Evolutionary conservation across 1,284 basidiomycete species (phyloP), one percentile per base, ranked within the genome.

Genomic region (Cutaneotrichosporon cutaneum): DNA sequence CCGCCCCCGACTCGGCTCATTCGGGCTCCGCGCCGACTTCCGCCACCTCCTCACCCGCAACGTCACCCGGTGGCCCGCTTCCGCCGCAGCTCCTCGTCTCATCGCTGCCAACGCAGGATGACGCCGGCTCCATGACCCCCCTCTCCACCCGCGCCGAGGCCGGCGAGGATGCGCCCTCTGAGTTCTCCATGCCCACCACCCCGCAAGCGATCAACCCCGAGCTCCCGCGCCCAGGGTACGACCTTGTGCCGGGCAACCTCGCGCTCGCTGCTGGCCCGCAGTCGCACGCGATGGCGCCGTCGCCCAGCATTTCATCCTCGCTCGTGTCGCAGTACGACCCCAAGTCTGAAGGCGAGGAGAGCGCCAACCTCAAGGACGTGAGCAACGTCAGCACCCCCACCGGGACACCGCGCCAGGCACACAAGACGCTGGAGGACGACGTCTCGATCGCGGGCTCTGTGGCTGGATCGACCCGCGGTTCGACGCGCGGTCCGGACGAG

Each of bases 61-160:
- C 67, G 3, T 72, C 71, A 0, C 67, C 68, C 3, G 61, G 54
- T 14, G n/a, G 65, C 14, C 63, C 67, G 32, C 65, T 65, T 24
- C 71, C 70, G 2, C 70, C 69, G 6, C 62, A 64, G 24, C 60
- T 64, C 1, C 62, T 74, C 6, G 64, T 76, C 11, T 67, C 73
- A 1, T 72, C 73, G 1, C 65, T 75, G 1, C 75, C 75, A 2
- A 66, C 66, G n/a, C 56, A 62, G 13, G 39, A 55, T 26, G 62
- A 65, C 16, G 27, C 60, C n/a, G 72, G 72, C 10, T 66, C 73
- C 0, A 68, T 71, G 66, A 77, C 77, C 0, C 77, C 77, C 6
- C 74, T 72, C 8, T 78, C 77, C 2, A 78, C 77, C 3, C 69
- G 70, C 21, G 77, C 77, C 1, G 75, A 78, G 48, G 70, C 71